phyloP scores from a whole-genome alignment of 192 early-diverging fungal species.

The Rhizophagus sp. region DNA sequence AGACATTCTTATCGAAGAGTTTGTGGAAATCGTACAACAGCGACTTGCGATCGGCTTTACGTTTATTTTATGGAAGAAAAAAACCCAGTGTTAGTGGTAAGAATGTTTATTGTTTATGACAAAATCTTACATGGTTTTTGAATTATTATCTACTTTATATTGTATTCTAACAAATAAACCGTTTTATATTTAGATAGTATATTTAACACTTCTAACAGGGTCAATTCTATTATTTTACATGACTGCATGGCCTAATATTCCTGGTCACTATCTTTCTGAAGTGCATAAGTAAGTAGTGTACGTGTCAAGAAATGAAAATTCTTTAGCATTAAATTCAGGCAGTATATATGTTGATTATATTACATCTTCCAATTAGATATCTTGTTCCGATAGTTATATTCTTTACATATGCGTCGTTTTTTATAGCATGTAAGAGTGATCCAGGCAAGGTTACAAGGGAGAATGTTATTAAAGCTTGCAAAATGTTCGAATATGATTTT shows the following conservation, averaged over 20 bases:
- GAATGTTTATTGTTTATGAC: neutral
- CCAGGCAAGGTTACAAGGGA: conserved; percentile 48
- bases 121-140: neutral
- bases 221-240: conserved; percentile 33
- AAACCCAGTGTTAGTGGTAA: conserved; percentile 22
- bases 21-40: neutral
- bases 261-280: conserved; percentile 35
- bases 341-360: neutral
- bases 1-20: neutral
- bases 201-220: conserved; percentile 30
- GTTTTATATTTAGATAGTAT: conserved; percentile 35
- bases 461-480: conserved; percentile 43
- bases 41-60: neutral
- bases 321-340: neutral
- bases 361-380: conserved; percentile 30
- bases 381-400: conserved; percentile 44
- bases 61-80: conserved; percentile 11
- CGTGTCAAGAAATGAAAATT: neutral
- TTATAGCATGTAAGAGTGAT: conserved; percentile 46
- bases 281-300: conserved; percentile 39
- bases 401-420: conserved; percentile 48
- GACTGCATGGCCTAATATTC: conserved; percentile 36
- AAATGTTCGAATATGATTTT: conserved; percentile 47
- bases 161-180: neutral
- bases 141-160: no score